phyloP scores from a whole-genome alignment of 2,329 filamentous ascomycete genomes.

The Fusarium musae region DNA sequence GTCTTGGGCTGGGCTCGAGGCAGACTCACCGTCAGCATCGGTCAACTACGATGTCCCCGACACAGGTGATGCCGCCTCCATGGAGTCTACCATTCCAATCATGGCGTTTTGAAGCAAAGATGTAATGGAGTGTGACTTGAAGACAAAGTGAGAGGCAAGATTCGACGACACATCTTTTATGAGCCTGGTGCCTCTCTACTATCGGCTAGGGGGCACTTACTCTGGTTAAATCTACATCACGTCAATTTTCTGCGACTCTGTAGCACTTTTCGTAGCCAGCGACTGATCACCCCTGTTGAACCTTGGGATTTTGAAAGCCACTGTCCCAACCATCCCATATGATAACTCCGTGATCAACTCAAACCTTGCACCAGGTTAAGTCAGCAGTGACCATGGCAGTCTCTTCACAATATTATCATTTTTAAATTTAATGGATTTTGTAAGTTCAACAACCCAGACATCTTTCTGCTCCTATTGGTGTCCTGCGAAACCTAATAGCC shows the following conservation, averaged over 20 bases:
- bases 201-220: fast-evolving
- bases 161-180: too few relatives aligned
- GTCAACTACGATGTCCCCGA: background rate
- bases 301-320: background rate
- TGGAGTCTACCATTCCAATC: background rate
- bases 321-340: background rate
- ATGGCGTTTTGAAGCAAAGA: background rate
- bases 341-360: background rate
- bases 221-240: background rate
- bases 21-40: background rate
- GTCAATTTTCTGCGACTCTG: background rate
- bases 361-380: background rate
- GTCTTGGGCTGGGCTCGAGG: fast-evolving
- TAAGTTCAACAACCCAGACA: background rate
- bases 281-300: background rate
- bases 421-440: background rate
- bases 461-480: too few relatives aligned
- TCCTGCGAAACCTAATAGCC: background rate
- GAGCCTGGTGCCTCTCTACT: background rate
- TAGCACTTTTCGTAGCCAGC: background rate
- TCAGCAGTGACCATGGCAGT: background rate
- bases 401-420: background rate
- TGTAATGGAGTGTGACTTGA: too few relatives aligned
- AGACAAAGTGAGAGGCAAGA: too few relatives aligned
- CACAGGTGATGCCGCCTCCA: fast-evolving